A percentile compares a stretch with the other conserved stretches of the same genome.
Conservation (phyloP, 1,139 yeast species). For the Debaryomycetaceae sp. region DNA sequence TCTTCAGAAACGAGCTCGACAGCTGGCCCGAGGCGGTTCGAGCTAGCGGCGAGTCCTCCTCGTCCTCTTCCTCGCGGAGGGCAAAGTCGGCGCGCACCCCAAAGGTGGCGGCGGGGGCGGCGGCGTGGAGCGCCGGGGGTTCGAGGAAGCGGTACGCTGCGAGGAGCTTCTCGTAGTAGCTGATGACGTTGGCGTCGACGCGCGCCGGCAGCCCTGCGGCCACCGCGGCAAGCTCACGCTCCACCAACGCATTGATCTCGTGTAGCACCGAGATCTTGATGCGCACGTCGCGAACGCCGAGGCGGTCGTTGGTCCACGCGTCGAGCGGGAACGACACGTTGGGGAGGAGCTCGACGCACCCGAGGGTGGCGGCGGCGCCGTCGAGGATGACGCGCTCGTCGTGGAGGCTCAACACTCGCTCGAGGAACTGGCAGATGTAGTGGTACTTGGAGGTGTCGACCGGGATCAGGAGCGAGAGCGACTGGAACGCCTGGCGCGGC, state of each 20-base stretch:
- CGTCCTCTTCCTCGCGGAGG: slow-evolving; percentile 26
- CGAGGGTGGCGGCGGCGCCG: background rate
- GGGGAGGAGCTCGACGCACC: slow-evolving; percentile 25
- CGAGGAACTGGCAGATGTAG: slow-evolving; percentile 20
- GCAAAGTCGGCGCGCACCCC: slow-evolving; percentile 12
- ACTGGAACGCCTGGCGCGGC: slow-evolving; percentile 16
- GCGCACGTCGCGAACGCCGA: slow-evolving; percentile 28
- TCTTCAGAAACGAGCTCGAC: slow-evolving; percentile 15
- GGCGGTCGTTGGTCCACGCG: slow-evolving; percentile 35
- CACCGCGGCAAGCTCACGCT: slow-evolving; percentile 16
- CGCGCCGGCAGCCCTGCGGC: slow-evolving; percentile 9
- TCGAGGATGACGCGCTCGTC: slow-evolving; percentile 11
- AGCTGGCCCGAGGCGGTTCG: slow-evolving; percentile 20
- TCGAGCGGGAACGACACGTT: slow-evolving; percentile 35
- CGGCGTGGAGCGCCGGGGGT: slow-evolving; percentile 13
- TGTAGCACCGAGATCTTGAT: slow-evolving; percentile 31
- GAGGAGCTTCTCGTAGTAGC: slow-evolving; percentile 33
- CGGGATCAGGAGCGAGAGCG: slow-evolving; percentile 26
- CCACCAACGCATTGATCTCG: slow-evolving; percentile 33
- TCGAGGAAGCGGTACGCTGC: slow-evolving; percentile 36
- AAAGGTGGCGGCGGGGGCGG: slow-evolving; percentile 4
- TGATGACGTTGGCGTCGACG: slow-evolving; percentile 27
- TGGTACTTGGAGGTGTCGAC: slow-evolving; percentile 23
- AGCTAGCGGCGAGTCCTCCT: slow-evolving; percentile 16
- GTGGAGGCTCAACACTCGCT: slow-evolving; percentile 18